Percentiles rank a stretch among this genome's conserved stretches.
Conservation (phyloP, 208 protist genomes). For the Blechomonas ayalai region DNA sequence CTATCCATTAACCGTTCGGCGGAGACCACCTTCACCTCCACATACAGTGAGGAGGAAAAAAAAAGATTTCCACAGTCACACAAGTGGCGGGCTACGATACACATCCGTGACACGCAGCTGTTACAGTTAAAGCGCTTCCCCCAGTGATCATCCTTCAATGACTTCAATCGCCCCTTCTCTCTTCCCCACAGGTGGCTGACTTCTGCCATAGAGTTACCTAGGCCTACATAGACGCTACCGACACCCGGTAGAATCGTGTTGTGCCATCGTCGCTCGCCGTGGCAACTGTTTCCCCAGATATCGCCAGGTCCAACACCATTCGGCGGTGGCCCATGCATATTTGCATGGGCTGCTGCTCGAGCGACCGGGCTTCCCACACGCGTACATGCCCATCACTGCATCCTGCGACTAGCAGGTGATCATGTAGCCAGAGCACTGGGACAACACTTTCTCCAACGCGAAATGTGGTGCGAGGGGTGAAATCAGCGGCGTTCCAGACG, state of each 20-base stretch:
- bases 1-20: no score
- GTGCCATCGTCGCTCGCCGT: conserved; percentile 76
- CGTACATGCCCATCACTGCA: conserved; percentile 78
- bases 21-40: no score
- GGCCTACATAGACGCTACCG: no score
- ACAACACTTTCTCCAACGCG: conserved; percentile 77
- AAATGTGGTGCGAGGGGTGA: conserved; percentile 42
- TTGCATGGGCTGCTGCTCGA: conserved; percentile 32
- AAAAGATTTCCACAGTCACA: no score
- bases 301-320: conserved; percentile 63
- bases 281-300: conserved; percentile 9
- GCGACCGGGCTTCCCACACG: conserved; percentile 74
- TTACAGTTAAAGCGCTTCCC: no score
- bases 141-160: no score
- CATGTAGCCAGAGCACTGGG: conserved; percentile 52
- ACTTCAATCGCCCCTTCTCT: no score
- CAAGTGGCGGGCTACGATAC: no score
- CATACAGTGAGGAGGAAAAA: no score
- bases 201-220: not conserved
- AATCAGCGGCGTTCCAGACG: conserved; percentile 70
- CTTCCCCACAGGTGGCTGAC: not conserved
- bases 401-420: conserved; percentile 41
- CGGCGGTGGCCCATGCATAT: conserved; percentile 70
- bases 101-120: no score
- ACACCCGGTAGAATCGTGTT: conserved; percentile 42